Evolutionary conservation across 768 basidiomycete species (phyloP).

Genomic region (Leccinum imitatum): DNA sequence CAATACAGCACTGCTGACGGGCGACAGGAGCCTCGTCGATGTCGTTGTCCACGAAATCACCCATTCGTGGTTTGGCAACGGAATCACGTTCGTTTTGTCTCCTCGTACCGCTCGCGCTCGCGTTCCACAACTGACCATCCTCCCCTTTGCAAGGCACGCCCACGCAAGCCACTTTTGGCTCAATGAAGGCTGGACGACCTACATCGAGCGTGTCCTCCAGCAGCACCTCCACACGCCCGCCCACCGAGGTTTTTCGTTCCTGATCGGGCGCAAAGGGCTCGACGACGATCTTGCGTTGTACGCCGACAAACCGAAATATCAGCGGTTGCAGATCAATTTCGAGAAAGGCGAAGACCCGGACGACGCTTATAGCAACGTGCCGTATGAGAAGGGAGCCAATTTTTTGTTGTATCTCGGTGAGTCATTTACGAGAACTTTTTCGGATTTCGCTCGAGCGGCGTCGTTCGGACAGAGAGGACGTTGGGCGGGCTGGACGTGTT

Average conservation of each 20-base stretch:
- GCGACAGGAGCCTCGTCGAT: conserved; percentile 83
- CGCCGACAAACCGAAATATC: conserved; percentile 61
- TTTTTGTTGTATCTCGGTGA: conserved; percentile 80
- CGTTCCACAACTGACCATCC: background rate
- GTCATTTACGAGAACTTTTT: conserved; percentile 9
- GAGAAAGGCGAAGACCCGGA: conserved; percentile 74
- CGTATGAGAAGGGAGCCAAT: conserved; percentile 90
- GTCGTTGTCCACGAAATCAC: conserved; percentile 88
- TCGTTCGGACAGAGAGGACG: conserved; percentile 9
- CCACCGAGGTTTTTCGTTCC: conserved; percentile 76
- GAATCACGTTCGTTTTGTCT: conserved; percentile 58
- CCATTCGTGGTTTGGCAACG: conserved; percentile 90
- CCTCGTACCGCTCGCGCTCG: background rate
- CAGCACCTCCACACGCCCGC: conserved; percentile 68
- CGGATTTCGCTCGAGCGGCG: background rate
- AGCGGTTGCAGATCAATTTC: conserved; percentile 75
- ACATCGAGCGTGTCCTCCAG: conserved; percentile 81
- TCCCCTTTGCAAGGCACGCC: conserved; percentile 46
- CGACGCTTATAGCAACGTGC: conserved; percentile 71
- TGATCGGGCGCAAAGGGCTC: conserved; percentile 73
- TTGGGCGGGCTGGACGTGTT: conserved; percentile 53
- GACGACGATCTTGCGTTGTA: conserved; percentile 65
- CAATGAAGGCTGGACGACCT: conserved; percentile 94
- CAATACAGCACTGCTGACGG: conserved; percentile 67
- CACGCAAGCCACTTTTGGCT: conserved; percentile 82